Base-by-base conservation (phyloP, 129 eudicot species). In the Chrysanthemum lavandulifolium region DNA sequence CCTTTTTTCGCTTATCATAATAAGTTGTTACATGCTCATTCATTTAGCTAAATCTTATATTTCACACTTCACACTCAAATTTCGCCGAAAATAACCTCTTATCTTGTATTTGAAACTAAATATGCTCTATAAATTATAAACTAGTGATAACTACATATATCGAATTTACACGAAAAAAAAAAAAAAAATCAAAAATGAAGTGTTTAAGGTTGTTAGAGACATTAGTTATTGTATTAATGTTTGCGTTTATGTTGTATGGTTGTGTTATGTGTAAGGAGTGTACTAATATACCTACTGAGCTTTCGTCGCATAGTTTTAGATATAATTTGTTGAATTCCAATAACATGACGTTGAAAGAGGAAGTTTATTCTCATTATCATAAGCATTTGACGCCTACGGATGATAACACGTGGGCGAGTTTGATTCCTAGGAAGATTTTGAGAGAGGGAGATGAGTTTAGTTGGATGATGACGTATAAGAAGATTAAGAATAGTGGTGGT, bases 391-490 rank as follows among this genome's bases (percentile, higher is more conserved):
- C 85, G 6, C 92, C 96, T 63, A 84, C 86, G 3, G 93, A 91
- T 10, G 96, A 83, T 8, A 60, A 78, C 19, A 72, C 84, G 2
- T 84, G 92, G 89, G 75, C 84, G 10, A 79, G 43, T 73, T 71
- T 88, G 85, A 54, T 91, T 13, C 96, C 93, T 13, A 86, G 89
- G 79, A 88, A 84, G 81, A 71, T 84, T 63, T 66, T 91, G 54
- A 76, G 40, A 80, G 86, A 91, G 76, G 91, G 81, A 53, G 90
- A 82, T 64, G 85, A 81, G 15, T 27, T 70, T 8, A 51, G 29
- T 52, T 88, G 97, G 97, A 67, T 40, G 47, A 75, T 84, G 81
- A 53, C 62, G 80, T 86, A 86, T 61, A 72, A 81, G 48, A 82
- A 86, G 33, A 73, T 91, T 16, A 84, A 86, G 86, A 61, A 69